Evolutionary conservation across 768 basidiomycete genomes (phyloP), one percentile per base, ranked within the genome.

Genomic region (Agaricus sinodeliciosus): DNA sequence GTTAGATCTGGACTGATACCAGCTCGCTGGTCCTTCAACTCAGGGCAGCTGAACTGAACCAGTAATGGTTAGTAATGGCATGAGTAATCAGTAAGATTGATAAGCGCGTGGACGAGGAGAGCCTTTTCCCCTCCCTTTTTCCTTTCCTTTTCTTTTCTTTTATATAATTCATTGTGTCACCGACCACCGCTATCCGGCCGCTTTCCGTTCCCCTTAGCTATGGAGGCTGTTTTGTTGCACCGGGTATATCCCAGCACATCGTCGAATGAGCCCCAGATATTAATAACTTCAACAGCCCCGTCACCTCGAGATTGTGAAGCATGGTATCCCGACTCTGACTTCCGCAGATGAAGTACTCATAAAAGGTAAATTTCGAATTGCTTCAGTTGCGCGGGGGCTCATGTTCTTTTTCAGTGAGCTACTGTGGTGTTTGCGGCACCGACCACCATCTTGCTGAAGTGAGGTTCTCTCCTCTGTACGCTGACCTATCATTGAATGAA

Each of bases 351-450:
- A 85, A 58, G 74, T 84, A 40, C 69, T 83, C 45, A 72, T 84
- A 60, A 81, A 83, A 70, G 78, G 80, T 75, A 54, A 55, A 64
- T 43, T 2, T n/a, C 13, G 22, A 57, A 43, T 3, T 18, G 1
- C 25, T 40, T 43, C 42, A 36, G n/a, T 8, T 40, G 13, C n/a
- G 35, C 19, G 7, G 16, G 27, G 18, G 12, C 15, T 16, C 15
- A 13, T 39, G 31, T 31, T 22, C 26, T 43, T 47, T 13, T 54
- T n/a, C 53, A 71, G 69, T 70, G 34, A 61, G 66, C 56, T 74
- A 62, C 49, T 67, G 66, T 59, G 81, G 83, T 52, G 77, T 87
- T 15, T 87, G 85, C 59, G 84, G 85, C 43, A 87, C 84, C n/a
- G 86, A 87, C 62, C 67, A 69, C 22, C 72, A 73, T 56, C 57